phyloP scores from a whole-genome alignment of 148 eudicot genomes.

The Vaccinium corymbosum region DNA sequence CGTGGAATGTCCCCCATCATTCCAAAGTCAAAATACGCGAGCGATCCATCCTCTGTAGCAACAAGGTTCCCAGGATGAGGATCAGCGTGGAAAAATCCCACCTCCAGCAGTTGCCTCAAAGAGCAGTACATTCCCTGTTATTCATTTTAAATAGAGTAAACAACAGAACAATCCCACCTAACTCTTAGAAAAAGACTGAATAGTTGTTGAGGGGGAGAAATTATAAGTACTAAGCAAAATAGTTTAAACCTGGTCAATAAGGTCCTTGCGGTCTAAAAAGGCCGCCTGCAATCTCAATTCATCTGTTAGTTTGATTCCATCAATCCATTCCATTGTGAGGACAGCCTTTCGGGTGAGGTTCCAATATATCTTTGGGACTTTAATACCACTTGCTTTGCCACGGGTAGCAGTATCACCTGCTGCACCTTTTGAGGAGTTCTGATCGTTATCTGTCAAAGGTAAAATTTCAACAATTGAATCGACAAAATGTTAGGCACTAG shows the following conservation, averaged over 20 bases:
- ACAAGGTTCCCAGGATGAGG: constrained; percentile 99
- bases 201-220: not conserved
- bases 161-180: not conserved
- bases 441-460: constrained; percentile 32
- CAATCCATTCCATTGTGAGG: constrained; percentile 97
- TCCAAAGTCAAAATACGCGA: constrained; percentile 97
- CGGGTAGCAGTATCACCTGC: constrained; percentile 22
- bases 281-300: constrained; percentile 53
- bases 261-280: constrained; percentile 62
- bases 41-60: constrained; percentile 78
- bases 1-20: constrained; percentile 99
- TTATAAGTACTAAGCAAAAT: not conserved
- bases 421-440: constrained; percentile 25
- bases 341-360: constrained; percentile 79
- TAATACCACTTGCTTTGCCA: constrained; percentile 42
- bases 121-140: constrained; percentile 85
- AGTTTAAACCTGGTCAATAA: constrained; percentile 73
- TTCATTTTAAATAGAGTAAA: constrained; percentile 7
- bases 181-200: not conserved
- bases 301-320: constrained; percentile 93
- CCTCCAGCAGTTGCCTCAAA: constrained; percentile 93
- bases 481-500: not conserved
- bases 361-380: constrained; percentile 94
- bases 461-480: not conserved
- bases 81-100: constrained; percentile 97